Evolutionary conservation across 306 rosid genomes (phyloP), one percentile per base, ranked within the genome.

Genomic region (Ceratonia siliqua): DNA sequence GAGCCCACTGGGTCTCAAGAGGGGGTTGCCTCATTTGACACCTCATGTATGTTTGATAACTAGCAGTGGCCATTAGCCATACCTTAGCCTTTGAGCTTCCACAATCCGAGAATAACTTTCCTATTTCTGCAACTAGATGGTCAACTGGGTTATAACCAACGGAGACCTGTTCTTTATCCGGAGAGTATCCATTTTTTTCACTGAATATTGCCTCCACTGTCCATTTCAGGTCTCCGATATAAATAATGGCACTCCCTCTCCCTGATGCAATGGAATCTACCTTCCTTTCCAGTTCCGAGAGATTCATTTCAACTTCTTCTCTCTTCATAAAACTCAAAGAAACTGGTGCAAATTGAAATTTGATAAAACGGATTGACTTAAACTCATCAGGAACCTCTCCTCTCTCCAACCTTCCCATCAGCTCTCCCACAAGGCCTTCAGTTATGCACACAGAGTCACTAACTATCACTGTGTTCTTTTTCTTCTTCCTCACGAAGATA

Each of bases 21-120:
- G 96, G 73, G 27, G 98, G 90, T 79, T 88, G 87, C 83, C 87
- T 88, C 85, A 84, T 84, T 85, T 92, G 98, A 75, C 91, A 84
- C 69, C 78, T 90, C 86, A 90, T 85, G 82, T 90, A 85, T 70
- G 96, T 90, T 75, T 92, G 94, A 54, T 84, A 87, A 58, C 86
- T 92, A 53, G 96, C 89, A 35, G 89, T 87, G 1, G 82, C 96
- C 85, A 92, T 80, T 48, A 92, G 56, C 96, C 98, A 87, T 18
- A 87, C 71, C 74, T 85, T 90, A 50, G 84, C 18, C 53, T 74
- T 69, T 27, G 86, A 81, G 50, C 46, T 76, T 20, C 68, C 82
- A 33, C 64, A 36, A 15, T 83, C 86, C 41, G 80, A 82, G 72
- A 90, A 73, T 57, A 90, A 57, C 76, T 79, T 88, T n/a, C 89